These are phyloP conservation scores for Eucalyptus microcorys DNA, from an alignment of 345 rosid genomes.

Conservation along the genomic window DNA sequence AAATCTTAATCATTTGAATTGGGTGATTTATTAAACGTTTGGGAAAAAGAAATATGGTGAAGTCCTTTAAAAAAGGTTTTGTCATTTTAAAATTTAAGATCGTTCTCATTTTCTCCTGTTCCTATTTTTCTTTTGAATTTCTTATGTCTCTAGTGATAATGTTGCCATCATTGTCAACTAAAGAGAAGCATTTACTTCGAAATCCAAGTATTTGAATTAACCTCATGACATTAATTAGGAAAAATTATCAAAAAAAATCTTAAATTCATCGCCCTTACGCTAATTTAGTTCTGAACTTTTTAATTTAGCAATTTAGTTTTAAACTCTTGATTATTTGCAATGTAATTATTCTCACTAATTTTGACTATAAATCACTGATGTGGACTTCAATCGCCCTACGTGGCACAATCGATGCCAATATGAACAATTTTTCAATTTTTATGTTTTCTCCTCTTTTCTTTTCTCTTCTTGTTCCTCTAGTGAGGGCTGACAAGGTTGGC, in stretches of 20 bases:
- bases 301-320: too few species aligned
- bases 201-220: too few species aligned
- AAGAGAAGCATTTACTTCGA: too few species aligned
- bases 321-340: too few species aligned
- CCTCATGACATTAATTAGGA: neutral
- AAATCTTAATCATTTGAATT: neutral
- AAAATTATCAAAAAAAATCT: too few species aligned
- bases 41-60: neutral
- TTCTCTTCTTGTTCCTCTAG: neutral
- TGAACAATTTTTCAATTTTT: too few species aligned
- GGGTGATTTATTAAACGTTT: neutral
- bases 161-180: too few species aligned
- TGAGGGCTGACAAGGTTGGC: neutral
- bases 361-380: too few species aligned
- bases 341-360: neutral
- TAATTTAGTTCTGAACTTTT: too few species aligned
- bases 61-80: neutral
- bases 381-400: neutral
- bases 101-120: rapidly evolving
- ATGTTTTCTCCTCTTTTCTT: too few species aligned
- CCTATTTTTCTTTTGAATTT: neutral
- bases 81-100: neutral
- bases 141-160: neutral
- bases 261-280: rapidly evolving
- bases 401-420: rapidly evolving